Evolutionary conservation across 1,284 basidiomycete genomes (phyloP).

Genomic region (Fomitopsis schrenkii): DNA sequence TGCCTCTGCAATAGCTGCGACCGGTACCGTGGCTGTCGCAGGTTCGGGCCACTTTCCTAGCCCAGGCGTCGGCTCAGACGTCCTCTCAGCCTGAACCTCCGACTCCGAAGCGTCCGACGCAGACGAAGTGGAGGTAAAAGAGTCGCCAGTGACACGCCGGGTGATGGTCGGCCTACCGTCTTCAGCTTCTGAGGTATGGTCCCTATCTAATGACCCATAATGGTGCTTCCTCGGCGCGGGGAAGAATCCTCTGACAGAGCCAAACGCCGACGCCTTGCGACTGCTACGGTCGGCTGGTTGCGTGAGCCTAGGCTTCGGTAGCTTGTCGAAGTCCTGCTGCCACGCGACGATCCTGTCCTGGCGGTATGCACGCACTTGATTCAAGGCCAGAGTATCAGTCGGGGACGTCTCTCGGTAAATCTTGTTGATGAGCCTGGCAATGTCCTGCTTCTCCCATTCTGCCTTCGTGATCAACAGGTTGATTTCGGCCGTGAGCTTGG

Average conservation of each 20-base stretch:
- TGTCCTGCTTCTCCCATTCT: conserved; percentile 72
- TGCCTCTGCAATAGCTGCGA: neutral
- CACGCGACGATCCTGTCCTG: conserved; percentile 97
- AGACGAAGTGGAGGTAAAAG: conserved; percentile 48
- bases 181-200: conserved; percentile 75
- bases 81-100: conserved; percentile 30
- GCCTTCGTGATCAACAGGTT: conserved; percentile 70
- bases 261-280: conserved; percentile 58
- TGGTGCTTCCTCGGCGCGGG: conserved; percentile 45
- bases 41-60: neutral
- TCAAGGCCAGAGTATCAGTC: conserved; percentile 86
- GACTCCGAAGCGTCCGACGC: conserved; percentile 50
- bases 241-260: conserved; percentile 67
- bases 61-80: conserved; percentile 7
- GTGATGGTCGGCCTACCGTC: conserved; percentile 43
- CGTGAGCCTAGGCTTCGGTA: conserved; percentile 56
- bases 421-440: conserved; percentile 71
- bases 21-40: conserved; percentile 5
- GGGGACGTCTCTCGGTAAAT: conserved; percentile 79
- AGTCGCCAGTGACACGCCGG: conserved; percentile 48
- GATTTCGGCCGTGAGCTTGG: conserved; percentile 54
- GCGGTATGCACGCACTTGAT: conserved; percentile 80
- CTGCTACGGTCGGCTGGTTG: conserved; percentile 43
- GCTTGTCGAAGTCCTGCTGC: conserved; percentile 82
- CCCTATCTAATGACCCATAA: conserved; percentile 45